These are phyloP conservation scores for Xylogone sp. DNA, from an alignment of 2,329 filamentous ascomycete species.

Conservation along the genomic window DNA sequence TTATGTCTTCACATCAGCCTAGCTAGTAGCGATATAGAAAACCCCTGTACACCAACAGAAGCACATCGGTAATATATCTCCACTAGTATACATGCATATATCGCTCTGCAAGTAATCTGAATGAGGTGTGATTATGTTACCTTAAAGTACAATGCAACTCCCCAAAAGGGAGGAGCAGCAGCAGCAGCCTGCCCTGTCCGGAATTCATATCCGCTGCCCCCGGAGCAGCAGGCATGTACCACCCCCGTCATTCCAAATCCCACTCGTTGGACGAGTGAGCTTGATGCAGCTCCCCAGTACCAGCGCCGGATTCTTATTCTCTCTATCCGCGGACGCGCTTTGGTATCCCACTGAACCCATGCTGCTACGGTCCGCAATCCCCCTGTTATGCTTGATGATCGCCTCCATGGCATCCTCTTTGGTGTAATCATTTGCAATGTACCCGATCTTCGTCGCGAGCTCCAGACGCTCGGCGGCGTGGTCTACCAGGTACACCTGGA, in stretches of 20 bases:
- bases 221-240: not conserved
- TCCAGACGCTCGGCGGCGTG: conserved; percentile 57
- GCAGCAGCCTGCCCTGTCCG: not conserved
- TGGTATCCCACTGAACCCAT: conserved; percentile 67
- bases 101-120: no score
- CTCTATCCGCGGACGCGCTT: conserved; percentile 51
- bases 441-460: conserved; percentile 58
- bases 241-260: conserved; percentile 21
- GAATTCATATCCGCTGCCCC: not conserved
- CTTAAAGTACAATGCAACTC: no score
- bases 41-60: no score
- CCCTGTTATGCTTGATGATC: conserved; percentile 55
- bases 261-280: conserved; percentile 58
- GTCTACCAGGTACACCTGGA: conserved; percentile 59
- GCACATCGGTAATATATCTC: no score
- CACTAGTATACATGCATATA: no score
- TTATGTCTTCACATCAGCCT: not conserved
- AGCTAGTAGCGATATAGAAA: not conserved
- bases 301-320: conserved; percentile 58
- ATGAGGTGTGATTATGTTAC: no score
- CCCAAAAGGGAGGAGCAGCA: no score
- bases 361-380: conserved; percentile 61
- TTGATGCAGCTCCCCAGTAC: conserved; percentile 61
- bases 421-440: conserved; percentile 56
- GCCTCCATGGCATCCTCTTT: conserved; percentile 56